Conservation (phyloP, 2,329 filamentous ascomycete species). For the Fusarium caatingaense region DNA sequence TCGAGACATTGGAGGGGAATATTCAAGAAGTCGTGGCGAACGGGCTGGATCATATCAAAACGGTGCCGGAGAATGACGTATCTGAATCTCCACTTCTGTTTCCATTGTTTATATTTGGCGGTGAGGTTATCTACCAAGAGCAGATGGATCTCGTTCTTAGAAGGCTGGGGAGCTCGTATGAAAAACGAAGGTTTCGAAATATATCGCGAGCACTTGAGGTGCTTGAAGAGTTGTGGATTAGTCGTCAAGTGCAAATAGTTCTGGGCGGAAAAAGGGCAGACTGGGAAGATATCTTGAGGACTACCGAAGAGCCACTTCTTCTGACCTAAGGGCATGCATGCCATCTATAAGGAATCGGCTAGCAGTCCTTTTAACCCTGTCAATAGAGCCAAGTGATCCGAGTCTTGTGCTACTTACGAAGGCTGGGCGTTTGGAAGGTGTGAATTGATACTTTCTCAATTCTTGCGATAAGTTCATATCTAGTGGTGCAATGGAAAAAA, state of each 20-base stretch:
- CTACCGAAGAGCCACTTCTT: not conserved
- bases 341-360: too few relatives aligned
- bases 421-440: too few relatives aligned
- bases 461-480: too few relatives aligned
- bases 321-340: too few relatives aligned
- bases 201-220: not conserved
- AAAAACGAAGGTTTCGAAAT: not conserved
- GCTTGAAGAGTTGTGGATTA: not conserved
- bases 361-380: too few relatives aligned
- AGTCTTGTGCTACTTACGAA: too few relatives aligned
- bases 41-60: not conserved
- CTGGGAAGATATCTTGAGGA: not conserved
- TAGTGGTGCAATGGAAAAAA: too few relatives aligned
- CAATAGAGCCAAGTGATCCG: too few relatives aligned
- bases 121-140: not conserved
- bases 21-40: not conserved
- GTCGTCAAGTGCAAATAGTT: not conserved
- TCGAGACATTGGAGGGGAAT: accelerated
- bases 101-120: not conserved
- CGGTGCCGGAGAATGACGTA: not conserved
- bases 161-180: not conserved
- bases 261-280: not conserved
- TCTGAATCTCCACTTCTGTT: not conserved
- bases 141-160: not conserved
- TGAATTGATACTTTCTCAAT: too few relatives aligned